Conservation (phyloP, 768 basidiomycete species). For the Termitomyces sp. region DNA sequence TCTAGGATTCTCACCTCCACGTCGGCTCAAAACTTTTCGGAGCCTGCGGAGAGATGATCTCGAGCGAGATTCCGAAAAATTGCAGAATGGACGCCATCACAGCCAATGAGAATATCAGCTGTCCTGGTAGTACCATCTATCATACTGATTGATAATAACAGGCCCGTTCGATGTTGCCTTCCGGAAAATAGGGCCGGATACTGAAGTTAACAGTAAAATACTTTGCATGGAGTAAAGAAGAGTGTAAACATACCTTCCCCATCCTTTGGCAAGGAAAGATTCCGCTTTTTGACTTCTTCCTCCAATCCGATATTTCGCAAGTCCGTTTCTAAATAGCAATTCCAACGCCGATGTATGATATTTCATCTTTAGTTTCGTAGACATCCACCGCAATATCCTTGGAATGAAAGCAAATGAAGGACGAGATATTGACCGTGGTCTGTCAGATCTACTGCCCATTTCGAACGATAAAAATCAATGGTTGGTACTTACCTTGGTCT, state of each 20-base stretch:
- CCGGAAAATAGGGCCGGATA: conserved; percentile 18
- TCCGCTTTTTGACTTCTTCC: conserved; percentile 17
- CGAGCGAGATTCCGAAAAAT: conserved; percentile 8
- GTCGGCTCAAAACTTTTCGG: conserved; percentile 3
- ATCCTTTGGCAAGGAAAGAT: conserved; percentile 18
- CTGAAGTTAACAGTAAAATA: conserved; percentile 2
- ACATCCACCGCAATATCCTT: conserved; percentile 25
- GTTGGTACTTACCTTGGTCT: no score
- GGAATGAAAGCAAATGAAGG: conserved; percentile 26
- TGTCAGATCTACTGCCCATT: no score
- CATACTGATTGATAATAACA: conserved; percentile 18
- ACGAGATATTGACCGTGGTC: no score
- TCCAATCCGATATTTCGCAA: conserved; percentile 31
- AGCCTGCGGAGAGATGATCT: not conserved
- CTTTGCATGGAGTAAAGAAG: not conserved
- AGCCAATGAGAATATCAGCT: conserved; percentile 33
- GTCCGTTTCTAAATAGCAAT: conserved; percentile 34
- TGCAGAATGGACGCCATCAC: conserved; percentile 32
- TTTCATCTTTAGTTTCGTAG: conserved; percentile 35
- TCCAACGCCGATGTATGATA: conserved; percentile 33
- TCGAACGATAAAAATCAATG: no score
- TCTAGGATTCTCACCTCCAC: not conserved
- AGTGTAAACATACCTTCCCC: conserved; percentile 16
- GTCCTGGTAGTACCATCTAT: conserved; percentile 19
- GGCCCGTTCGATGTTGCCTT: conserved; percentile 1